These are phyloP conservation scores for Didymella sp. DNA, from an alignment of 2,329 filamentous ascomycete species.

Conservation along the genomic window DNA sequence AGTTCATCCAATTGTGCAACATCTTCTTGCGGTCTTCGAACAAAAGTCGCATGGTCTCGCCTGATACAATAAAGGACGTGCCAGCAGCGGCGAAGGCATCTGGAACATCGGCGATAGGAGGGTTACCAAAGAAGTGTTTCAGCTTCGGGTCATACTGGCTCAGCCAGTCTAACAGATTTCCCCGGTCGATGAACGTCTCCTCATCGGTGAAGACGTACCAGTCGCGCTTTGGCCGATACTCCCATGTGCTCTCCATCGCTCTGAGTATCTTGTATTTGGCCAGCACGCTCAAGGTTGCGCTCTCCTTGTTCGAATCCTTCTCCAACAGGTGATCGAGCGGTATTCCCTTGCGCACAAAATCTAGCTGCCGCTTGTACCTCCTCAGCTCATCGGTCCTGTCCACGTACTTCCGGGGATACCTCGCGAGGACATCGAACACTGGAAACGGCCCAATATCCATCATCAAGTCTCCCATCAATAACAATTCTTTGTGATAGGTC, in stretches of 20 bases:
- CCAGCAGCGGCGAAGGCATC: constrained; percentile 61
- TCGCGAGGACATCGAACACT: constrained; percentile 49
- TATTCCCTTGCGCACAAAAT: constrained; percentile 40
- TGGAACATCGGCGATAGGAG: constrained; percentile 36
- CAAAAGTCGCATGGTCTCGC: constrained; percentile 55
- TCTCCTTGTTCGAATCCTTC: constrained; percentile 29
- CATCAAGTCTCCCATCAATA: constrained; percentile 50
- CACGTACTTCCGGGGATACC: constrained; percentile 40
- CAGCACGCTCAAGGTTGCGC: constrained; percentile 29
- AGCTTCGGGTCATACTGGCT: constrained; percentile 56
- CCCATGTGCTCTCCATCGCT: constrained; percentile 45
- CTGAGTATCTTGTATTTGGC: constrained; percentile 52
- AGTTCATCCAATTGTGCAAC: constrained; percentile 54
- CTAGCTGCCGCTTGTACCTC: constrained; percentile 46
- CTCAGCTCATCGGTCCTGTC: constrained; percentile 43
- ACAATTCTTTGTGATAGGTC: constrained; percentile 45
- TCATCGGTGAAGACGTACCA: constrained; percentile 68
- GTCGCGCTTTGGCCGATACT: constrained; percentile 55
- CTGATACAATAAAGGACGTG: constrained; percentile 61
- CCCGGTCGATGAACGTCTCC: constrained; percentile 64
- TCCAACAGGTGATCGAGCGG: constrained; percentile 33
- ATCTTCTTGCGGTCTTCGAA: constrained; percentile 52
- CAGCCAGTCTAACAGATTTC: constrained; percentile 62
- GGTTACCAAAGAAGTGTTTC: constrained; percentile 61
- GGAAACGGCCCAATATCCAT: constrained; percentile 44